phyloP scores from a whole-genome alignment of 2,329 filamentous ascomycete species.

The Cladobotryum protrusum region DNA sequence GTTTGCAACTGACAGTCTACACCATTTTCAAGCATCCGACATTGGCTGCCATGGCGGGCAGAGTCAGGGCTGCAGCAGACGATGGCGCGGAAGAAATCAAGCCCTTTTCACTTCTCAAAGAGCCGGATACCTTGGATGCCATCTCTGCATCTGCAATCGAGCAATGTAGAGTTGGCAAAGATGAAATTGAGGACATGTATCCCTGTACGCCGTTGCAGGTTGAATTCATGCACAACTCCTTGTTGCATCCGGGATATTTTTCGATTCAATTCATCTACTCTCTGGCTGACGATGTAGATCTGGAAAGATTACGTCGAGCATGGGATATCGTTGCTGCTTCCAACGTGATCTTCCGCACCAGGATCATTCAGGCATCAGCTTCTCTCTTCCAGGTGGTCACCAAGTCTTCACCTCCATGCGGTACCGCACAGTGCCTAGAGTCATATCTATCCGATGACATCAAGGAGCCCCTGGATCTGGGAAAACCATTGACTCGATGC shows the following conservation, averaged over 20 bases:
- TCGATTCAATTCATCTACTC: conserved; percentile 2
- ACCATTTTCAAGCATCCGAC: conserved; percentile 27
- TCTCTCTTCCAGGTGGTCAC: too few species aligned
- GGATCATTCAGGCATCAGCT: not conserved
- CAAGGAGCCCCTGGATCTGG: not conserved
- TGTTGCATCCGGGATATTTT: conserved; percentile 8
- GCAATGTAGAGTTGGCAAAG: too few species aligned
- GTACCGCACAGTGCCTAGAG: too few species aligned
- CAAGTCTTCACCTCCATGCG: too few species aligned
- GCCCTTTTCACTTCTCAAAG: not conserved
- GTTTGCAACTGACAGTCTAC: conserved; percentile 33
- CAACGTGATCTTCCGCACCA: not conserved
- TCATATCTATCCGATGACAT: too few species aligned
- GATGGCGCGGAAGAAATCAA: too few species aligned
- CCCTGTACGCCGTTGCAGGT: conserved; percentile 12
- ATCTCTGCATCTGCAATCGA: not conserved
- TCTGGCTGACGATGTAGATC: not conserved
- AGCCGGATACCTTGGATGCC: not conserved
- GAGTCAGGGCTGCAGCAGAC: too few species aligned
- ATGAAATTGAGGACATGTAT: conserved; percentile 6
- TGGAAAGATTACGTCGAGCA: not conserved
- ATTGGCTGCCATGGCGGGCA: not conserved
- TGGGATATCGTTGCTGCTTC: not conserved
- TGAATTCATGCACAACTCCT: conserved; percentile 10
- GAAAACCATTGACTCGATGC: not conserved